Conservation (phyloP, 352 stramenopile species). For the Blastocystis sp. region DNA sequence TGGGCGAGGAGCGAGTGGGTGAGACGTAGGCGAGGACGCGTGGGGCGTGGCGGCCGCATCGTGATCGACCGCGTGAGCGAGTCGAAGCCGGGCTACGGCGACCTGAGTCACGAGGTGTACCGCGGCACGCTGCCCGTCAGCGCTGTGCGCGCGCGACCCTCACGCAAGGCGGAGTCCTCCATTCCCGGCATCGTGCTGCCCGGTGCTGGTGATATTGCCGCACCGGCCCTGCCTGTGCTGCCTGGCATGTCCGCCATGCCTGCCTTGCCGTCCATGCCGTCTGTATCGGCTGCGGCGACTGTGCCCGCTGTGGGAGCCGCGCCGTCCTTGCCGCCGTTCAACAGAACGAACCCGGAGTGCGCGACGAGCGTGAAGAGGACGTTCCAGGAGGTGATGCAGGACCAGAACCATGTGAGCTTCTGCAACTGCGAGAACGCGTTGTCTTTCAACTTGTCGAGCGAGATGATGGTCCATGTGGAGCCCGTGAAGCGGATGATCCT, state of each 20-base stretch:
- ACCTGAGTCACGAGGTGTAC: constrained; percentile 25
- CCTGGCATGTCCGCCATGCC: too few species aligned
- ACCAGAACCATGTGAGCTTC: not conserved
- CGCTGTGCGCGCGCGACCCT: not conserved
- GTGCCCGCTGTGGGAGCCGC: not conserved
- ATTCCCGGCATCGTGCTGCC: not conserved
- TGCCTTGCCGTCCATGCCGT: too few species aligned
- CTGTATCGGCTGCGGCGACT: too few species aligned
- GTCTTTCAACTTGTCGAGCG: constrained; percentile 26
- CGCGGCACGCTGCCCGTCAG: not conserved
- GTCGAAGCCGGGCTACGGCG: constrained; percentile 17
- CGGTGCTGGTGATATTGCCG: too few species aligned
- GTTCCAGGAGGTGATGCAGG: constrained; percentile 28
- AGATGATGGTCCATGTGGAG: constrained; percentile 33
- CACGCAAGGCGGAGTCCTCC: not conserved
- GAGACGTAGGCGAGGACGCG: not conserved
- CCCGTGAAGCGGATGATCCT: constrained; percentile 38
- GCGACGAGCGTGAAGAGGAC: not conserved
- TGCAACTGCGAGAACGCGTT: constrained; percentile 1
- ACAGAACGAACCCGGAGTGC: not conserved
- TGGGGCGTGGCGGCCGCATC: constrained; percentile 42
- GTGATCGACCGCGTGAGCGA: constrained; percentile 41
- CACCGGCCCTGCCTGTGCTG: too few species aligned
- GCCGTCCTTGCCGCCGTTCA: not conserved
- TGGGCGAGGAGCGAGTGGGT: not conserved